Base-by-base conservation (phyloP, 176 grass and related monocot genomes). In the Juncus inflexus region DNA sequence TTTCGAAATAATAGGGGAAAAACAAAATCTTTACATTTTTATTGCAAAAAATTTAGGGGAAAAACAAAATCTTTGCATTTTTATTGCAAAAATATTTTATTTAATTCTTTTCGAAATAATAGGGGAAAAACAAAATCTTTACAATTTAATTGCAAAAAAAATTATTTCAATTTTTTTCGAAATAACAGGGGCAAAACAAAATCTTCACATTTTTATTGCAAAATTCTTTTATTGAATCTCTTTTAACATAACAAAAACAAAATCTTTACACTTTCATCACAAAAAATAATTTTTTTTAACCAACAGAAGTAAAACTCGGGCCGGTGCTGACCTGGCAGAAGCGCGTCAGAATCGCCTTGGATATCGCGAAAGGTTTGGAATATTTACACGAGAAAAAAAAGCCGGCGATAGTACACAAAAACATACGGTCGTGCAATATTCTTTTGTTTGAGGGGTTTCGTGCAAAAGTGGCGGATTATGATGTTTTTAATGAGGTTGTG, bases 391-490 rank as follows among this genome's bases (percentile, higher is more conserved):
- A 60, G 4, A 67, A 60, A 50, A 66, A 49, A 42, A 15, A 28
- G 47, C 42, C 61, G 15, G 38, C 14, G 3, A 12, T 58, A 4
- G 16, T 11, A 3, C 74, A 68, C 16, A 59, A 66, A 40, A 60
- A 67, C 43, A 41, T 77, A 3, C 16, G 74, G 35, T 65, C 63
- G 3, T 47, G 52, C 15, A 42, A 66, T 55, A 64, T 77, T 36
- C 63, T 67, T 37, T 77, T 77, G 43, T 66, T 66, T 13, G 63
- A 66, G 53, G 74, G 74, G 13, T 77, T 65, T 15, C 37, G 5
- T 3, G 47, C 73, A 62, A 66, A 76, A 64, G 51, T 66, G 6
- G 61, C 40, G 6, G 73, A 65, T 35, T 62, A 52, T 7, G 35
- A 76, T 2, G 13, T 76, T 61, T 66, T 66, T 60, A 37, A 35